phyloP scores from a whole-genome alignment of 2,329 filamentous ascomycete species.

The Paramyrothecium roridum region DNA sequence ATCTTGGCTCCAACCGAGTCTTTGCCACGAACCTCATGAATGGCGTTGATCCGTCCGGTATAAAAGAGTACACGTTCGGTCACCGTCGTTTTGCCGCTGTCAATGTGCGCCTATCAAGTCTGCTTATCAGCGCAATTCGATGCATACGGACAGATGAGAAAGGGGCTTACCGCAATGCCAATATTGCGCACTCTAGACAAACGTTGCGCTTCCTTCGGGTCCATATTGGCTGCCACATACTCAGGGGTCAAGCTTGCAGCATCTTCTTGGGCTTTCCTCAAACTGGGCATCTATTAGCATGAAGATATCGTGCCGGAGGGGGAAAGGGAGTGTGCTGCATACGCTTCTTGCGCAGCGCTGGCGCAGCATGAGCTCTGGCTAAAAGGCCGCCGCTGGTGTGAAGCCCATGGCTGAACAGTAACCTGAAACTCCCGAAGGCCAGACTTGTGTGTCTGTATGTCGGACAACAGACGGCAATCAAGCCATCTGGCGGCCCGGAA shows the following conservation, averaged over 20 bases:
- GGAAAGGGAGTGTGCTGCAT: constrained; percentile 12
- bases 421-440: constrained; percentile 22
- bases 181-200: constrained; percentile 88
- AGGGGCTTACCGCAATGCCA: constrained; percentile 76
- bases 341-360: constrained; percentile 40
- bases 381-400: constrained; percentile 26
- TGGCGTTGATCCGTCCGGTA: constrained; percentile 92
- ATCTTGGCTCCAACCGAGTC: constrained; percentile 97
- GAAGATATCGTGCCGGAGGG: constrained; percentile 1
- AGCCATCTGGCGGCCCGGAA: constrained; percentile 37
- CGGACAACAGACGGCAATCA: constrained; percentile 32
- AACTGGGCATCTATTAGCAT: constrained; percentile 19
- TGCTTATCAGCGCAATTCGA: constrained; percentile 11
- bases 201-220: constrained; percentile 72
- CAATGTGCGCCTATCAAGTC: constrained; percentile 76
- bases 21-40: constrained; percentile 94
- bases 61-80: constrained; percentile 98
- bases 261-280: constrained; percentile 54
- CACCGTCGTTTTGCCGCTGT: constrained; percentile 95
- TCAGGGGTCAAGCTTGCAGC: constrained; percentile 51
- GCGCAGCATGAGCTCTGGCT: constrained; percentile 24
- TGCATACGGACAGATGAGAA: constrained; percentile 1
- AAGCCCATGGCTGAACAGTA: constrained; percentile 14
- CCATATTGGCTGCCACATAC: constrained; percentile 73
- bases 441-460: constrained; percentile 21